Percentiles rank a stretch among this genome's conserved stretches.
Evolutionary conservation across 176 grass and related monocot genomes (phyloP).

Genomic region (Zea mays): DNA sequence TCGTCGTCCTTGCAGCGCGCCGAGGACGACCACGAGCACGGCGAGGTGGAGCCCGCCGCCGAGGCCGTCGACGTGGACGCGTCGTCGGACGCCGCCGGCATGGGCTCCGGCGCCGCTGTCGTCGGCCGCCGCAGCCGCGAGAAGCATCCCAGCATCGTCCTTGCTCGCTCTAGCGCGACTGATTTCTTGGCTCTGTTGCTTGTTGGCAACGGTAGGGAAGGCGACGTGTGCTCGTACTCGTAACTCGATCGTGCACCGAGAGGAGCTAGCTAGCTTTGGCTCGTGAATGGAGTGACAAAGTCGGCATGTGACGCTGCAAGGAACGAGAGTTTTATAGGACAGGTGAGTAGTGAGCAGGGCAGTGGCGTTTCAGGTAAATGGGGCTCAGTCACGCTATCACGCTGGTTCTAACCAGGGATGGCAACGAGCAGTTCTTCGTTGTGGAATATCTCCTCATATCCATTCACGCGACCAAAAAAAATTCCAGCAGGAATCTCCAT

Average conservation of each 20-base stretch:
- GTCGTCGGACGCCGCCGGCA: constrained; percentile 31
- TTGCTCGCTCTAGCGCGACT: background rate
- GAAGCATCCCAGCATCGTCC: constrained; percentile 80
- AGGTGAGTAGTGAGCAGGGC: background rate
- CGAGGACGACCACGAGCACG: constrained; percentile 54
- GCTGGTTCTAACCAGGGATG: no score
- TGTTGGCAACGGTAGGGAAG: background rate
- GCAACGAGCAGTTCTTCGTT: no score
- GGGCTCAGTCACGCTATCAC: constrained; percentile 1
- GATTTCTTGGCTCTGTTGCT: background rate
- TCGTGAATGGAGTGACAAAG: constrained; percentile 30
- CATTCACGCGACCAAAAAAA: no score
- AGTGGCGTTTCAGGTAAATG: background rate
- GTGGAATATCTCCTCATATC: no score
- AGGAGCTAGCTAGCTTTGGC: constrained; percentile 2
- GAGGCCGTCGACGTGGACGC: constrained; percentile 44
- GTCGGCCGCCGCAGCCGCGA: constrained; percentile 60
- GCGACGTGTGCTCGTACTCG: background rate
- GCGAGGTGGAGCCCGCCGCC: constrained; percentile 41
- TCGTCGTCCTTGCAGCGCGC: constrained; percentile 40
- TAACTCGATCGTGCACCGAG: background rate
- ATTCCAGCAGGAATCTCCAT: no score
- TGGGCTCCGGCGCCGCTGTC: constrained; percentile 20
- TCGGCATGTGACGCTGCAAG: constrained; percentile 19
- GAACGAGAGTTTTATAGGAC: constrained; percentile 11